Percentiles rank a stretch among this genome's conserved stretches.
Evolutionary conservation across 148 eudicot genomes (phyloP).

Genomic region (Rhododendron williamsianum): DNA sequence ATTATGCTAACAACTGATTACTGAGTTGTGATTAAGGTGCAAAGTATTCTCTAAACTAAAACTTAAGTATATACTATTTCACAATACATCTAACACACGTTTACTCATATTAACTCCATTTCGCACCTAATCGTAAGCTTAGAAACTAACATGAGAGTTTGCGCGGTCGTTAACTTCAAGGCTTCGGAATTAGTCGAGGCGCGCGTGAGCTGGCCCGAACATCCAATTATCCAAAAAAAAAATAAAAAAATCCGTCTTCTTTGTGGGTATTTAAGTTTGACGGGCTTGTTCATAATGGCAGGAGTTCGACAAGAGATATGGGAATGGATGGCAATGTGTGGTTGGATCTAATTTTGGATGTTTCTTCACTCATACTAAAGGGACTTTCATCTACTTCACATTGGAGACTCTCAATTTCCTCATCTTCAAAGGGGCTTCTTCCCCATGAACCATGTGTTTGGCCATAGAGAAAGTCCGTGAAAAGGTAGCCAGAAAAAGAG

Average conservation of each 20-base stretch:
- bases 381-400: slow-evolving; percentile 88
- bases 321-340: slow-evolving; percentile 98
- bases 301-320: slow-evolving; percentile 86
- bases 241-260: no score
- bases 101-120: no score
- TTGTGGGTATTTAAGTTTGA: neutral
- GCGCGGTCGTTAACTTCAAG: no score
- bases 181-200: no score
- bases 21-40: neutral
- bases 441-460: slow-evolving; percentile 9
- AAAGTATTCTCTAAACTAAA: neutral
- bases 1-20: neutral
- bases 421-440: slow-evolving; percentile 85
- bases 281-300: slow-evolving; percentile 14
- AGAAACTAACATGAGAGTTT: no score
- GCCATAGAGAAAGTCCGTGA: neutral
- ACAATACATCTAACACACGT: no score
- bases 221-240: no score
- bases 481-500: neutral
- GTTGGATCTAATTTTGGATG: slow-evolving; percentile 96
- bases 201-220: no score
- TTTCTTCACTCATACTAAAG: slow-evolving; percentile 84
- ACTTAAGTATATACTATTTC: neutral
- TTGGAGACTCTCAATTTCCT: slow-evolving; percentile 87
- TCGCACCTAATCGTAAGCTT: no score